These are phyloP conservation scores for Nicotiana tabacum DNA, from an alignment of 257 asterid genomes.

Conservation along the genomic window DNA sequence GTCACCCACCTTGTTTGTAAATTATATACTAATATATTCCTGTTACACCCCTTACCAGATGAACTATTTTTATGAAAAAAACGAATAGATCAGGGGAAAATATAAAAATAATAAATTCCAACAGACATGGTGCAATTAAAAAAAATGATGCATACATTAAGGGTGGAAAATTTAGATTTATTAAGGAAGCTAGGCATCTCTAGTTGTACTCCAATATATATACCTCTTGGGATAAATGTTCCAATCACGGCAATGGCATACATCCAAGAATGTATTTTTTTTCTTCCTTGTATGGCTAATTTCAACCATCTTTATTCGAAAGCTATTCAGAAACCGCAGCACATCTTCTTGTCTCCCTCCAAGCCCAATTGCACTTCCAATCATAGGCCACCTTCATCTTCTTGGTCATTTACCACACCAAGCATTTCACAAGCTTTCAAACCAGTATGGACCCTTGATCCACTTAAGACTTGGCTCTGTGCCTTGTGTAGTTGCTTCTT, in stretches of 20 bases:
- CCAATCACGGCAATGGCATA: conserved; percentile 45
- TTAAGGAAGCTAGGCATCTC: too few relatives aligned
- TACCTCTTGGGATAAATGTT: too few relatives aligned
- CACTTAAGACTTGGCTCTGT: conserved; percentile 50
- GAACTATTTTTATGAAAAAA: too few relatives aligned
- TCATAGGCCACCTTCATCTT: conserved; percentile 75
- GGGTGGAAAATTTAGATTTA: too few relatives aligned
- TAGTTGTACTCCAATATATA: too few relatives aligned
- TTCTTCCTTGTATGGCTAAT: conserved; percentile 41
- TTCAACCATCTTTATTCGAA: conserved; percentile 29
- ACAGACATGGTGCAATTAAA: too few relatives aligned
- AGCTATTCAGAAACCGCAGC: conserved; percentile 16
- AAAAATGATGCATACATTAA: too few relatives aligned
- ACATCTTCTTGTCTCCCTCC: conserved; percentile 37
- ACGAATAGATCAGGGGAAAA: too few relatives aligned
- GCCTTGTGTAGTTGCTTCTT: conserved; percentile 59
- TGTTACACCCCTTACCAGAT: too few relatives aligned
- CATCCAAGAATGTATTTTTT: conserved; percentile 19
- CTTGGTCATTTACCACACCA: conserved; percentile 69
- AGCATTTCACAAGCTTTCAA: conserved; percentile 53
- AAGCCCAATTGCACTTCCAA: conserved; percentile 49
- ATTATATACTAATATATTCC: too few relatives aligned
- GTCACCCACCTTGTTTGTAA: too few relatives aligned
- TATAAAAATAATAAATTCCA: too few relatives aligned
- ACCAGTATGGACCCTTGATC: conserved; percentile 44